Conservation (phyloP, 768 basidiomycete genomes). For the Russula sp. region DNA sequence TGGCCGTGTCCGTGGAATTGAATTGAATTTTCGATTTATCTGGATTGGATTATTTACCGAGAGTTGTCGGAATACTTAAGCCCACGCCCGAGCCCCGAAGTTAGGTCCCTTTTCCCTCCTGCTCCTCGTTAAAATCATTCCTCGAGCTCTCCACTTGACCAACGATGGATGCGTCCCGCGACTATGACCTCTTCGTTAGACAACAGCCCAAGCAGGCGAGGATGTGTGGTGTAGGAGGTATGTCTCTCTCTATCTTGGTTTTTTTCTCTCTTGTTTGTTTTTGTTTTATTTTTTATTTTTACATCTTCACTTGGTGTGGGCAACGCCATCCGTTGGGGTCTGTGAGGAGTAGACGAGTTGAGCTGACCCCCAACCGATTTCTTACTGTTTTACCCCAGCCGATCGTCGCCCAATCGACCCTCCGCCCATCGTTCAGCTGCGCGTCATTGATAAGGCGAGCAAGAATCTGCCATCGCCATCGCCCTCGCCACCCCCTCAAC, state of each 20-base stretch:
- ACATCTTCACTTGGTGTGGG: not conserved
- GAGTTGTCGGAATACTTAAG: conserved; percentile 19
- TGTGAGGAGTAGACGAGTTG: not conserved
- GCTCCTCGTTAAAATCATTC: conserved; percentile 8
- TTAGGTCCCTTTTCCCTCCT: conserved; percentile 21
- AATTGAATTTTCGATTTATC: conserved; percentile 18
- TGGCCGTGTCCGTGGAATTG: conserved; percentile 23
- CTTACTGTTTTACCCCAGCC: conserved; percentile 38
- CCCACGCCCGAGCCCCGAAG: conserved; percentile 18
- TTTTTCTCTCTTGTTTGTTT: not conserved
- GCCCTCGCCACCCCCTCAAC: conserved; percentile 20
- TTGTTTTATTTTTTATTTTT: not conserved
- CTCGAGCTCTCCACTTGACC: conserved; percentile 1
- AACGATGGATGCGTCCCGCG: conserved; percentile 42
- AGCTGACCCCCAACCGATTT: not conserved
- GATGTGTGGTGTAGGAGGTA: conserved; percentile 87
- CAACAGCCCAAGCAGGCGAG: conserved; percentile 91
- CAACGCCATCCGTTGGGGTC: conserved; percentile 5
- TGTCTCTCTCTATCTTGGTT: conserved; percentile 28
- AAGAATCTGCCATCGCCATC: conserved; percentile 27
- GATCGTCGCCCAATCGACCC: conserved; percentile 97
- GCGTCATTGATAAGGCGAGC: conserved; percentile 64
- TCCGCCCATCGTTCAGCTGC: conserved; percentile 92
- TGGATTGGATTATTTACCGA: conserved; percentile 15
- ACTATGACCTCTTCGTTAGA: conserved; percentile 79